phyloP scores from a whole-genome alignment of 768 basidiomycete genomes.

The Rhodotorula paludigena region DNA sequence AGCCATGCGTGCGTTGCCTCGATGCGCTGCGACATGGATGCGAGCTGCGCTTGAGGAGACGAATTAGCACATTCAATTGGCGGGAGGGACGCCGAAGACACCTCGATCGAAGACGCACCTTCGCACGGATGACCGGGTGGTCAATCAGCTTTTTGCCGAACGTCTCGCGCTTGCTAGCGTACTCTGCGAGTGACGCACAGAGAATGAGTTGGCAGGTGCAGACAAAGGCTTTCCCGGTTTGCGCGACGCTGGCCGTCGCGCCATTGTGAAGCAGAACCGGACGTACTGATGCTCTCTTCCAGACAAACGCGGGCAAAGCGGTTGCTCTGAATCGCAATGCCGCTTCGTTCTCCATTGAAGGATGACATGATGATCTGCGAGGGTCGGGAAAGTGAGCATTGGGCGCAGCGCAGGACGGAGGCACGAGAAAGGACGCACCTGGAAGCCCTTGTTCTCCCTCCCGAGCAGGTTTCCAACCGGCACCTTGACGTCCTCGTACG shows the following conservation, averaged over 20 bases:
- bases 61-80: neutral
- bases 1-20: constrained; percentile 38
- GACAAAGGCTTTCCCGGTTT: neutral
- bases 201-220: neutral
- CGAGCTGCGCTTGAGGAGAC: neutral
- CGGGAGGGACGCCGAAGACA: too few species aligned
- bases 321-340: constrained; percentile 40
- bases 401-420: constrained; percentile 22
- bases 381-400: neutral
- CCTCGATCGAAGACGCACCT: constrained; percentile 22
- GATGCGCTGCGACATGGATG: constrained; percentile 29
- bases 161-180: constrained; percentile 38
- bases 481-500: constrained; percentile 40
- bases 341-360: constrained; percentile 1
- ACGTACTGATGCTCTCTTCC: constrained; percentile 35
- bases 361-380: neutral
- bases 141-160: constrained; percentile 36
- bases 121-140: constrained; percentile 40
- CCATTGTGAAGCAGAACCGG: too few species aligned
- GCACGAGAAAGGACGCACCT: constrained; percentile 34
- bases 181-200: constrained; percentile 2
- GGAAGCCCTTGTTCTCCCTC: constrained; percentile 42
- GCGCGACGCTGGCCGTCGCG: too few species aligned
- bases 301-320: constrained; percentile 38
- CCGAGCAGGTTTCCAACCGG: constrained; percentile 44